Conservation (phyloP, 2,329 filamentous ascomycete genomes). For the Apiospora arundinis region DNA sequence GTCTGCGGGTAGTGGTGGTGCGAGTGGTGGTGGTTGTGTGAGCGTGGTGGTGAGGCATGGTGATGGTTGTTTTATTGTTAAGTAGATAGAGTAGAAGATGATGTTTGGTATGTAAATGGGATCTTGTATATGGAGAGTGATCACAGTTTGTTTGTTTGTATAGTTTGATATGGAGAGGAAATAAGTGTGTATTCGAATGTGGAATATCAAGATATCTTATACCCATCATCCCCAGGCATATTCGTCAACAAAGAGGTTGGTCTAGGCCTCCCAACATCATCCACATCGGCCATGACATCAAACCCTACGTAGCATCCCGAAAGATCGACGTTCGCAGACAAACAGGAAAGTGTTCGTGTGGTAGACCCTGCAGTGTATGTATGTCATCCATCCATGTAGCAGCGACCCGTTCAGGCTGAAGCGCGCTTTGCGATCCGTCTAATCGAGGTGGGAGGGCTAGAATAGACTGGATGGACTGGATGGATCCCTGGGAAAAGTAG, state of each 20-base stretch:
- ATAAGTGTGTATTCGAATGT: neutral
- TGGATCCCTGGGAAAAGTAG: neutral
- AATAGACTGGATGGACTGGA: neutral
- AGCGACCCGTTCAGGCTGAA: neutral
- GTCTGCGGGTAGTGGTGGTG: constrained; percentile 41
- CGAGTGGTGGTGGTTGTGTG: constrained; percentile 1
- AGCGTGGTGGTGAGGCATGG: constrained; percentile 17
- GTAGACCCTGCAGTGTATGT: neutral
- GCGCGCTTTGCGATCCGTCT: constrained; percentile 3
- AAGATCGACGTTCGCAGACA: constrained; percentile 22
- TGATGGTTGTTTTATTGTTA: neutral
- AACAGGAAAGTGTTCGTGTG: constrained; percentile 10
- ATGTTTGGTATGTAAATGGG: neutral
- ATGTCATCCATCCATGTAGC: too few species aligned
- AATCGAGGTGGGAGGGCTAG: neutral
- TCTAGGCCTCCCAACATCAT: neutral
- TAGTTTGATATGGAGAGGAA: neutral
- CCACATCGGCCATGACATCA: constrained; percentile 25
- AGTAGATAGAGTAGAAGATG: constrained; percentile 17
- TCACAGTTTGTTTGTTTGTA: neutral
- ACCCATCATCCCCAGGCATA: neutral
- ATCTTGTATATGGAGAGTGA: neutral
- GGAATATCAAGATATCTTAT: constrained; percentile 19
- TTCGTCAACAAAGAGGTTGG: neutral
- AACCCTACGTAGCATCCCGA: constrained; percentile 23